Base-by-base conservation (phyloP, 768 basidiomycete genomes). In the Leucocoprinus sp. region DNA sequence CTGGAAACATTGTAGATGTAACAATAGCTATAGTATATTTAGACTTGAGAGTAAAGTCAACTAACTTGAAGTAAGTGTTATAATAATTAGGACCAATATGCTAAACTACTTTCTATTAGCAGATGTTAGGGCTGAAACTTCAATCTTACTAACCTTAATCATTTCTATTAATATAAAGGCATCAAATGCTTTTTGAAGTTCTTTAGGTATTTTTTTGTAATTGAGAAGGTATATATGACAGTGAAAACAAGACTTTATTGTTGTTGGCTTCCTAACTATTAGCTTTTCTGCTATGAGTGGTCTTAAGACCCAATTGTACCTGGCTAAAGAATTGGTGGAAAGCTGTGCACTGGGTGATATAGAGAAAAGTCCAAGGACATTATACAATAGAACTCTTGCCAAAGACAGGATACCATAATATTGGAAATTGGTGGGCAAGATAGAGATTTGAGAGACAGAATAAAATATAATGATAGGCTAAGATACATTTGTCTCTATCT, bases 211-310 rank as follows among this genome's bases (percentile, higher is more conserved):
- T 52, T 89, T 86, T 31, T 93, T 79, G 61, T 95, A 96, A 60
- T 95, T 91, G 67, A 93, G 74, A 34, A 95, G 70, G 60, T 93
- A 90, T 6, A 95, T 87, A 4, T 84, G 82, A 55, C 27, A 68
- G 66, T 7, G 27, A 37, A 19, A 14, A 21, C 4, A 19, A 34
- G 35, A 27, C 19, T 37, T 18, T 11, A 14, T 23, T n/a, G 1
- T 23, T n/a, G 43, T 14, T 24, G 35, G n/a, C n/a, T n/a, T n/a
- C n/a, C n/a, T n/a, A n/a, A n/a, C n/a, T n/a, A n/a, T n/a, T n/a
- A n/a, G n/a, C n/a, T n/a, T n/a, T n/a, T n/a, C n/a, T 31, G 4
- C 31, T 14, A 14, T 26, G 42, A 23, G 41, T 33, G 17, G 14
- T 21, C 8, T 38, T 34, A 7, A 35, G 23, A 2, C 40, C 35